Conservation (phyloP, 2,329 filamentous ascomycete genomes). For the Tolypocladium ophioglossoides region DNA sequence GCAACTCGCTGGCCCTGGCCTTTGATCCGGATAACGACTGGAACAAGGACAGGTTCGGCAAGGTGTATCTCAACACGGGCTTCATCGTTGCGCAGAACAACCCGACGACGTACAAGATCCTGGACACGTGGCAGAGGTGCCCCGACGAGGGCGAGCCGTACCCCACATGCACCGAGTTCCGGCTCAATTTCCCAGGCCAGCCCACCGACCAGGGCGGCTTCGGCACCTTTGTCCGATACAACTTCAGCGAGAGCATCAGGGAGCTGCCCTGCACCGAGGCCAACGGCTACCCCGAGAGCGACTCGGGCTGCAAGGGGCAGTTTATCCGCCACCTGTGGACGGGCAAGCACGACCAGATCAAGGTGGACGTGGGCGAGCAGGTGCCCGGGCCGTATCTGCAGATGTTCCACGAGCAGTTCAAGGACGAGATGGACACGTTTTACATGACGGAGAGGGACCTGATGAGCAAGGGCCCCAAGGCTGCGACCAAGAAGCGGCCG, state of each 20-base stretch:
- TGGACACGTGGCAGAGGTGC: slow-evolving; percentile 36
- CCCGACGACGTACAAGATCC: slow-evolving; percentile 33
- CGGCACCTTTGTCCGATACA: slow-evolving; percentile 31
- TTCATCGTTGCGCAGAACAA: slow-evolving; percentile 44
- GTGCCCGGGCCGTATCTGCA: slow-evolving; percentile 24
- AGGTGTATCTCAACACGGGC: slow-evolving; percentile 37
- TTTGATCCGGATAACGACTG: slow-evolving; percentile 24
- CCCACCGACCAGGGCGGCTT: slow-evolving; percentile 34
- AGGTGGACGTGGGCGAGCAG: slow-evolving; percentile 25
- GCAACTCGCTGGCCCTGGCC: slow-evolving; percentile 30
- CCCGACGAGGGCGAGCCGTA: slow-evolving; percentile 26
- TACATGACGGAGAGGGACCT: slow-evolving; percentile 25
- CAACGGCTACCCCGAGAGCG: slow-evolving; percentile 30
- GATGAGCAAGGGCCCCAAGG: slow-evolving; percentile 13
- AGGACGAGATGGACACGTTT: slow-evolving; percentile 21
- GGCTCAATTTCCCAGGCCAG: slow-evolving; percentile 22
- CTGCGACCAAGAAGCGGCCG: slow-evolving; percentile 1
- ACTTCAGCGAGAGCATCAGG: slow-evolving; percentile 28
- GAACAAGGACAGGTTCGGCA: slow-evolving; percentile 29
- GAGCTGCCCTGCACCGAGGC: slow-evolving; percentile 30
- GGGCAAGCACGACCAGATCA: slow-evolving; percentile 27
- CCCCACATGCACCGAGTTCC: slow-evolving; percentile 27
- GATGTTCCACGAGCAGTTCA: slow-evolving; percentile 24
- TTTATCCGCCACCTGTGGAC: slow-evolving; percentile 35
- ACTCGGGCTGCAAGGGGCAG: slow-evolving; percentile 25